Percentiles rank a stretch among this genome's conserved stretches.
Conservation (phyloP, 257 asterid genomes). For the Ocimum tenuiflorum region DNA sequence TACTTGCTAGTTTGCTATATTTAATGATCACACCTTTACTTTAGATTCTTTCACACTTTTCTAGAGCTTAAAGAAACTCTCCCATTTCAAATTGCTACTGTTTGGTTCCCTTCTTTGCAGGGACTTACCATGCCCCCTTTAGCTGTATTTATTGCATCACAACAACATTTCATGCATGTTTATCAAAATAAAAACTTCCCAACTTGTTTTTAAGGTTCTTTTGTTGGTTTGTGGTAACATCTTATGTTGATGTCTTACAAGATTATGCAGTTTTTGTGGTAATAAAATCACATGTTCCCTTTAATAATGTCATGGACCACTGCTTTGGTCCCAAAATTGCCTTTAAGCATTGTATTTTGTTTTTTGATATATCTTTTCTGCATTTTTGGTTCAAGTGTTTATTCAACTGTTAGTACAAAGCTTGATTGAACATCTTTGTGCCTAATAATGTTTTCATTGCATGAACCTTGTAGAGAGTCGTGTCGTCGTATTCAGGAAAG, state of each 20-base stretch:
- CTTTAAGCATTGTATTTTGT: background rate
- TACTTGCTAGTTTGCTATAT: conserved; percentile 31
- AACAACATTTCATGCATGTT: conserved; percentile 39
- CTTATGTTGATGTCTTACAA: background rate
- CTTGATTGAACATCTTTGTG: background rate
- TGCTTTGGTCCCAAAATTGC: conserved; percentile 10
- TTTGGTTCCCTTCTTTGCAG: conserved; percentile 50
- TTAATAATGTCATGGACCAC: conserved; percentile 1
- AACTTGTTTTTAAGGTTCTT: background rate
- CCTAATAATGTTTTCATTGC: background rate
- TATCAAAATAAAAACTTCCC: conserved; percentile 4
- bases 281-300: background rate
- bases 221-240: background rate
- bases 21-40: conserved; percentile 42
- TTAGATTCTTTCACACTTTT: conserved; percentile 46
- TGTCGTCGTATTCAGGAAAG: conserved; percentile 54
- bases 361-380: background rate
- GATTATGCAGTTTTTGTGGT: background rate
- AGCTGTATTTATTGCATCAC: conserved; percentile 36
- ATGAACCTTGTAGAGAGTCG: conserved; percentile 41
- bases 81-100: conserved; percentile 32
- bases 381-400: background rate
- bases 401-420: background rate
- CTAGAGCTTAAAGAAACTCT: conserved; percentile 23
- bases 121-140: conserved; percentile 29